Evolutionary conservation across 306 rosid genomes (phyloP), one percentile per base, ranked within the genome.

Genomic region (Lotus japonicus): DNA sequence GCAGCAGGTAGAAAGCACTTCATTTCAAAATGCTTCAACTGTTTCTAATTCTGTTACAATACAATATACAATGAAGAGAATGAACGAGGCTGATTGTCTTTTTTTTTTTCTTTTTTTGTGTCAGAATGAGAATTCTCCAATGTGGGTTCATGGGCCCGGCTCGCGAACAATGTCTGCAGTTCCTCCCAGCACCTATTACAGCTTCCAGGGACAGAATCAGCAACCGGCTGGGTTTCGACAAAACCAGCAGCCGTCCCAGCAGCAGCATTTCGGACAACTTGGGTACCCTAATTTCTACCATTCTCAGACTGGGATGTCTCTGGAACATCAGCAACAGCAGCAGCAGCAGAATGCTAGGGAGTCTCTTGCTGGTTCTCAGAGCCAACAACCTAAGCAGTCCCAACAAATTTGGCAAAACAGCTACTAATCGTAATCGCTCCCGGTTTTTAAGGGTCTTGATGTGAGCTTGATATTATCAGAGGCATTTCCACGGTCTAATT

Each of bases 101-200:
- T 11, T 35, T 51, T 4, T 58, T n/a, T 55, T 58, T 51, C 54
- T 7, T 58, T 28, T 59, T 7, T 49, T 77, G 2, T 72, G 57
- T 55, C 86, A 95, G 97, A 91, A 83, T 68, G 99, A 95, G 58
- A 95, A 90, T 79, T 84, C 96, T 16, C 86, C 85, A 1, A 91
- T 95, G 97, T 95, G 99, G 99, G 84, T 95, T 77, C 97, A 87
- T 0, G 99, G 97, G 48, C 97, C 91, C 44, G 95, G 96, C 60
- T 95, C 99, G 14, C 85, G 97, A 77, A 89, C 96, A 10, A 84
- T 90, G 86, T 78, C 98, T 8, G 88, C 89, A 11, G 90, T 90
- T 78, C 97, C 98, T 19, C 87, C 87, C 23, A 91, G 69, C 83
- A 86, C 81, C 3, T 95, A 90, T 68, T 91, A 95, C 89, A 79